Evolutionary conservation across 352 stramenopile genomes (phyloP), one percentile per base, ranked within the genome.

Genomic region (Phytophthora capsici): DNA sequence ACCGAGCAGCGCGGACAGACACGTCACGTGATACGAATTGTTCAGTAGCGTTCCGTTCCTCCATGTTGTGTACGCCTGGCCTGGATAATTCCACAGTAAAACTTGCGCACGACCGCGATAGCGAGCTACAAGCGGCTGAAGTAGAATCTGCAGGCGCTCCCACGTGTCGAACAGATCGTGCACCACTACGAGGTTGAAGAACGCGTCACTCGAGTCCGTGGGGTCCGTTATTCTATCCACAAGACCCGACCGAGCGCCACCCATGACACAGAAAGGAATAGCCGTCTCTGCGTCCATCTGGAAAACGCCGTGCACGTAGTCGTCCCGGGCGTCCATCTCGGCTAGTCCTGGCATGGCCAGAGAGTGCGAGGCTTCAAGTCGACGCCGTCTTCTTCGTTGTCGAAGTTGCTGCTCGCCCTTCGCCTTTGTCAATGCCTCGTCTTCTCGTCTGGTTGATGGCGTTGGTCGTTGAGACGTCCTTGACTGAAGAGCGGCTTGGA

Each of bases 151-250:
- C 67, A 98, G 73, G 6, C 89, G 76, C 66, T 98, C 95, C 77
- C 87, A 97, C 36, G 91, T 98, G 56, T 98, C 96, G 58, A 98
- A 99, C 19, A 98, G 75, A 48, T 99, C 95, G 61, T 98, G 94
- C 30, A 97, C 92, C 6, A 99, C 78, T 25, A 99, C 93, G 38
- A 98, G 78, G 59, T 98, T 98, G 76, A 98, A 98, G 56, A 98
- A 93, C 6, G 82, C 84, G 22, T 88, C 80, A 38, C 58, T 56
- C 10, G 64, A 30, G 25, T 73, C 60, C 8, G 61, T 74, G 19
- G 34, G 6, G 17, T 60, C 30, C 7, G 48, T 41, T 20, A 28
- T 38, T 9, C 34, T 50, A 25, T 50, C 49, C 7, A 40, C 53
- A 48, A 45, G 19, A 52, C 19, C 51, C 9, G 48, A 44, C 22